Percentiles rank a stretch among this genome's conserved stretches.
phyloP scores from a whole-genome alignment of 352 stramenopile species.

The Chrysophaeum taylorii region DNA sequence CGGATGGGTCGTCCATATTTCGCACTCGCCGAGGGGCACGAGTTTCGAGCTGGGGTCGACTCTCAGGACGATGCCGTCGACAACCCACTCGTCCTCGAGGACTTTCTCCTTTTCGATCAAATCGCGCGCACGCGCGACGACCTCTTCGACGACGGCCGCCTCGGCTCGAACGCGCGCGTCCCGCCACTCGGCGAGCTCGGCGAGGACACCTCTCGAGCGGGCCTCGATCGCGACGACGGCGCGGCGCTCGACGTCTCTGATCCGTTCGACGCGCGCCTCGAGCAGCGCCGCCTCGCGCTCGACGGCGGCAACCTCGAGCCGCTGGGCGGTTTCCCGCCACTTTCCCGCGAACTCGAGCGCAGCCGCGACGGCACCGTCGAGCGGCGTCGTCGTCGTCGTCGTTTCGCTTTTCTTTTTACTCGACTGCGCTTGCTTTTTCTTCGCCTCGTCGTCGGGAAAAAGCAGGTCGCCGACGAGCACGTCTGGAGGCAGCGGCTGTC shows the following conservation, averaged over 20 bases:
- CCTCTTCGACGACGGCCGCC: constrained; percentile 5
- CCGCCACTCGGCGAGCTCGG: neutral
- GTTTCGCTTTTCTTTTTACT: constrained; percentile 2
- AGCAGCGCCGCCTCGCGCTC: constrained; percentile 1
- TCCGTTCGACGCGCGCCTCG: neutral
- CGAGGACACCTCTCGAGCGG: neutral
- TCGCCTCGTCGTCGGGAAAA: constrained; percentile 2
- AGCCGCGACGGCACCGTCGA: neutral
- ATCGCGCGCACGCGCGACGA: neutral
- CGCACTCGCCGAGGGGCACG: neutral
- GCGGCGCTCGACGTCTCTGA: neutral
- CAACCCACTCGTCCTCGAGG: neutral
- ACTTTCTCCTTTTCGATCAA: neutral
- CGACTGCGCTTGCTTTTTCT: neutral
- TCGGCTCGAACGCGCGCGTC: neutral
- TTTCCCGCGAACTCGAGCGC: neutral
- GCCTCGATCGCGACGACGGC: too few relatives aligned
- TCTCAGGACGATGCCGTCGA: neutral
- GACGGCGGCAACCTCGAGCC: neutral
- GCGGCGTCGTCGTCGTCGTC: neutral
- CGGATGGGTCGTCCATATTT: neutral
- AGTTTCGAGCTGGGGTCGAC: neutral
- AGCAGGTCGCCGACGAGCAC: neutral
- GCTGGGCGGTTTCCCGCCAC: neutral
- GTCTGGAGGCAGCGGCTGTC: neutral